Percentiles rank a stretch among this genome's conserved stretches.
phyloP scores from a whole-genome alignment of 1,284 basidiomycete species.

The Singerocomus rubriflavus region DNA sequence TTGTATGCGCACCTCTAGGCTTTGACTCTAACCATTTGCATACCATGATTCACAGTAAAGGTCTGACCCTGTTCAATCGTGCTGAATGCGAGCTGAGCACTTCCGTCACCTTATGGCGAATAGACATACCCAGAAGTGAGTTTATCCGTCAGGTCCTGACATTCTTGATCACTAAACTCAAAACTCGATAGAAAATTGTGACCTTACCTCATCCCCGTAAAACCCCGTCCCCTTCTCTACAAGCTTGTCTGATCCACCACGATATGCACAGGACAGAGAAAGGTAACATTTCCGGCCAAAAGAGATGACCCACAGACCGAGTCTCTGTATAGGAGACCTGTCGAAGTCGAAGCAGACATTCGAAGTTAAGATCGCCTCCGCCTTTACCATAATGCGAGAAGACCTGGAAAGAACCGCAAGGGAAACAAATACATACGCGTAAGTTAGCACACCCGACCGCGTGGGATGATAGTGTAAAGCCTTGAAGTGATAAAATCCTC shows the following conservation, averaged over 20 bases:
- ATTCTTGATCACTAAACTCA: slow-evolving; percentile 1
- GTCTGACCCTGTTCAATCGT: background rate
- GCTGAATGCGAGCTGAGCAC: slow-evolving; percentile 7
- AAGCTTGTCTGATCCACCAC: slow-evolving; percentile 5
- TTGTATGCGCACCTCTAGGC: too few relatives aligned
- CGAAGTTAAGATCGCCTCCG: slow-evolving; percentile 19
- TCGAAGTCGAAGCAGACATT: slow-evolving; percentile 22
- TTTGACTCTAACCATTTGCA: background rate
- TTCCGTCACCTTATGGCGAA: background rate
- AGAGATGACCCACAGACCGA: background rate
- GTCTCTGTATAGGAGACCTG: slow-evolving; percentile 3
- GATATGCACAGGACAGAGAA: slow-evolving; percentile 9
- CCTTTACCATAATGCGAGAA: slow-evolving; percentile 18
- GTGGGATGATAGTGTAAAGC: slow-evolving; percentile 2
- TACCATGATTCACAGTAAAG: slow-evolving; percentile 24
- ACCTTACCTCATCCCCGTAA: slow-evolving; percentile 17
- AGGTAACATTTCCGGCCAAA: slow-evolving; percentile 10
- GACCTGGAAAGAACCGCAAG: slow-evolving; percentile 13
- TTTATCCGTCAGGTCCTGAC: background rate
- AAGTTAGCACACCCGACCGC: slow-evolving; percentile 11
- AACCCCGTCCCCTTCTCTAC: background rate
- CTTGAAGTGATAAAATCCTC: slow-evolving; percentile 24
- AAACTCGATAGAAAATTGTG: slow-evolving; percentile 14
- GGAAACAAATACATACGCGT: slow-evolving; percentile 28
- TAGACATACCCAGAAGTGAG: slow-evolving; percentile 21